Evolutionary conservation across 345 rosid genomes (phyloP).

Genomic region (Dipteronia sinensis): DNA sequence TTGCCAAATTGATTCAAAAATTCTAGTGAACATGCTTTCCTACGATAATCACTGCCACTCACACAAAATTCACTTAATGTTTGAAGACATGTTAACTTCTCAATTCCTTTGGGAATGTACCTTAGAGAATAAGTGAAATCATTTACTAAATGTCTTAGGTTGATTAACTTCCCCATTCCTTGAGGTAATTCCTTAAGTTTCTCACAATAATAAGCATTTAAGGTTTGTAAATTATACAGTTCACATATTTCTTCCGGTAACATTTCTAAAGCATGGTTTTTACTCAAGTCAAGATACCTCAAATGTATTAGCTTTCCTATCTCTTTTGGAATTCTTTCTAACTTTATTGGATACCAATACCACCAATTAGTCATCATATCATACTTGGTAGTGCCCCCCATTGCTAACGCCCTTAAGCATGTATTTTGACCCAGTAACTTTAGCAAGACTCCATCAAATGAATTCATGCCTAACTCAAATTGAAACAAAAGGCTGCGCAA

Average conservation of each 20-base stretch:
- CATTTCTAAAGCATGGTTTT: no score
- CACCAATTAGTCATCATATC: neutral
- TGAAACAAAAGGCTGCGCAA: slow-evolving; percentile 25
- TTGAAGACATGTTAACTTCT: neutral
- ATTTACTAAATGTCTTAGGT: neutral
- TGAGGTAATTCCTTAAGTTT: neutral
- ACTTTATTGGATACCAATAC: no score
- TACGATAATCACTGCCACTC: neutral
- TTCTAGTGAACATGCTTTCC: neutral
- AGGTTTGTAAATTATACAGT: neutral
- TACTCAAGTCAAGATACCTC: no score
- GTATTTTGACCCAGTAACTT: neutral
- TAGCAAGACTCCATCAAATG: neutral
- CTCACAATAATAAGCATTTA: neutral
- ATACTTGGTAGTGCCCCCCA: neutral
- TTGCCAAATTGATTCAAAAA: neutral
- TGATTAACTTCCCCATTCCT: neutral
- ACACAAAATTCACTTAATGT: neutral
- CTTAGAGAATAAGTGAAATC: neutral
- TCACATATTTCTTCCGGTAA: neutral
- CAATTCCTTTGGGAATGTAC: neutral
- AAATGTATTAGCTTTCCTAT: neutral
- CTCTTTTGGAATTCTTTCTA: neutral
- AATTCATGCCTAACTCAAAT: neutral
- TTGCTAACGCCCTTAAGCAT: neutral